These are phyloP conservation scores for Scheffersomyces stambukii DNA, from an alignment of 1,139 yeast species.

Conservation along the genomic window DNA sequence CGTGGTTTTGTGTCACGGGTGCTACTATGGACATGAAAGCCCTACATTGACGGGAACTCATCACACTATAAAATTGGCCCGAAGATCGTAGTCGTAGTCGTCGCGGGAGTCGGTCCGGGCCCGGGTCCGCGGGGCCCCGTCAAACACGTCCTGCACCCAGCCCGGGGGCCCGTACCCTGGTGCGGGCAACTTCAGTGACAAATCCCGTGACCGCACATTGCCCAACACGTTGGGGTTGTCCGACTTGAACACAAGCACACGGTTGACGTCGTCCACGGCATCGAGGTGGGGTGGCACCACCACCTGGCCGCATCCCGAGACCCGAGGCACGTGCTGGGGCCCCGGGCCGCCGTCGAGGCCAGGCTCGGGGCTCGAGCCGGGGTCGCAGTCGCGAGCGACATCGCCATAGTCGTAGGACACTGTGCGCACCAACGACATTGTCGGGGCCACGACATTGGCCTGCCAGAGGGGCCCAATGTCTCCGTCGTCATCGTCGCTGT, in stretches of 20 bases:
- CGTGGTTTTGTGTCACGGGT: no score
- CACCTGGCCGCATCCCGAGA: not conserved
- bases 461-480: slow-evolving; percentile 1
- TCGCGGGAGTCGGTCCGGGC: slow-evolving; percentile 12
- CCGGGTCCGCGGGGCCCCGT: no score
- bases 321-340: not conserved
- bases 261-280: slow-evolving; percentile 3
- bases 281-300: slow-evolving; percentile 2
- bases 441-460: slow-evolving; percentile 5
- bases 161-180: slow-evolving; percentile 4
- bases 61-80: slow-evolving; percentile 1
- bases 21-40: no score
- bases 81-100: slow-evolving; percentile 10
- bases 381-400: no score
- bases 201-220: slow-evolving; percentile 8
- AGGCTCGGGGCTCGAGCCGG: slow-evolving; percentile 1
- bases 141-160: slow-evolving; percentile 3
- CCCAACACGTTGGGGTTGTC: slow-evolving; percentile 11
- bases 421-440: slow-evolving; percentile 2
- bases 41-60: no score
- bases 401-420: slow-evolving; percentile 9
- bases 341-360: slow-evolving; percentile 3
- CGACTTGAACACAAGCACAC: slow-evolving; percentile 6
- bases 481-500: slow-evolving; percentile 12
- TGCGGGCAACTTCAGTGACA: slow-evolving; percentile 9